Base-by-base conservation (phyloP, 2,329 filamentous ascomycete species). In the Aspergillus sp. region DNA sequence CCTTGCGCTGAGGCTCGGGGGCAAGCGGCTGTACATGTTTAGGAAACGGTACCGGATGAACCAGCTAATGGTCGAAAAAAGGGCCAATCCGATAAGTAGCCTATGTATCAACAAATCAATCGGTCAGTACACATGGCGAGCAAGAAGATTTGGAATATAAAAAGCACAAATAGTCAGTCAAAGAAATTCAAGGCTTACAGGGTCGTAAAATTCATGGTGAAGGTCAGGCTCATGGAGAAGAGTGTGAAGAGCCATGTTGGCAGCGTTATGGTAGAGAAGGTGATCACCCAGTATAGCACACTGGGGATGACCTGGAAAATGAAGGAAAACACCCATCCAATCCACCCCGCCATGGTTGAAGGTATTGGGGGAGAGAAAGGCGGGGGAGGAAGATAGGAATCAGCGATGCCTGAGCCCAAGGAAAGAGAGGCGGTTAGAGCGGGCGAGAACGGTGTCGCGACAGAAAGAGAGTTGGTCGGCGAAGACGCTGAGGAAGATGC, bases 141-240 rank as follows among this genome's bases (percentile, higher is more conserved):
- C 19, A 19, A 19, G 19, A 19, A 19, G 4, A 19, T 19, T 19
- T 2, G 45, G 36, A 35, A 43, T 28, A 26, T 33, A 37, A 13
- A 19, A 37, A 7, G 6, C 19, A 19, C 19, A 19, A 19, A 19
- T 19, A 19, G 19, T 19, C 19, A 19, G 19, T 32, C 29, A 12
- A 19, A n/a, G 5, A 29, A 11, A n/a, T 43, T 37, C n/a, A 40
- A 33, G 11, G 33, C 39, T 62, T 81, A 94, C 83, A 98, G 69
- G 12, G 93, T 98, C 13, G 91, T 97, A 56, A 93, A 91, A 65
- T 97, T 97, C 90, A 98, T 94, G 8, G 93, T 98, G 61, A 98
- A 88, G 0, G 93, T 98, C 73, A 95, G 74, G 66, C 88, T 96
- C 51, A 89, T 91, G 5, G 90, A 95, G 61, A 95, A 88, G 49